Evolutionary conservation across 2,329 filamentous ascomycete species (phyloP).

Genomic region (Didymella glomerata): DNA sequence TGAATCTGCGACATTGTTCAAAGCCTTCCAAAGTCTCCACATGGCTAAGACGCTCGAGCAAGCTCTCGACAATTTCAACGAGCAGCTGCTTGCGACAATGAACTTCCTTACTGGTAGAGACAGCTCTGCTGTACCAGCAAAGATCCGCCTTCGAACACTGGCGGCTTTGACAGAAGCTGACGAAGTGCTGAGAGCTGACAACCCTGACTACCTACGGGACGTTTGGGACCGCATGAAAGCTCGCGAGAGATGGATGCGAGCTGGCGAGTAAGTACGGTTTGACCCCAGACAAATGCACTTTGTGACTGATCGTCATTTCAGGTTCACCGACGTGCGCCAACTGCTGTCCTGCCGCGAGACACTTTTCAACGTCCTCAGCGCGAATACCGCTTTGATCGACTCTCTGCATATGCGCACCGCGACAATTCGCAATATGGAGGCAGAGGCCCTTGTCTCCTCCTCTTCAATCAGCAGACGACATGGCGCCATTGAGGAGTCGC

Average conservation of each 20-base stretch:
- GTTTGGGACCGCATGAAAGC: slow-evolving; percentile 70
- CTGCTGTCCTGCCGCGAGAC: slow-evolving; percentile 86
- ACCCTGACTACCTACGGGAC: slow-evolving; percentile 67
- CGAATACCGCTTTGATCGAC: slow-evolving; percentile 69
- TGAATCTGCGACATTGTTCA: slow-evolving; percentile 76
- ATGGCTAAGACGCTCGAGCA: slow-evolving; percentile 66
- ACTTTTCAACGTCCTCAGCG: slow-evolving; percentile 79
- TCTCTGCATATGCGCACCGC: slow-evolving; percentile 68
- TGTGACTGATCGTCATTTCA: slow-evolving; percentile 45
- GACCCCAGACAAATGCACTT: neutral
- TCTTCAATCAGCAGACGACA: slow-evolving; percentile 81
- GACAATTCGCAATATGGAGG: slow-evolving; percentile 75
- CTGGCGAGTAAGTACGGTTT: slow-evolving; percentile 70
- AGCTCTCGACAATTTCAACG: slow-evolving; percentile 67
- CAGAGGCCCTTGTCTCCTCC: slow-evolving; percentile 77
- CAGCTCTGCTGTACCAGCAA: slow-evolving; percentile 36
- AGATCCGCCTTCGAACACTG: slow-evolving; percentile 54
- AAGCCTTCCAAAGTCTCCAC: slow-evolving; percentile 80
- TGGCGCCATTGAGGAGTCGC: slow-evolving; percentile 81
- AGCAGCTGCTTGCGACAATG: slow-evolving; percentile 63
- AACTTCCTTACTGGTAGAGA: slow-evolving; percentile 41
- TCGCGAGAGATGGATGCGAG: slow-evolving; percentile 81
- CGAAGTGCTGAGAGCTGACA: slow-evolving; percentile 72
- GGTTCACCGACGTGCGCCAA: slow-evolving; percentile 78
- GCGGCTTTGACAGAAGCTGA: slow-evolving; percentile 83